These are phyloP conservation scores for Penicillium decumbens DNA, from an alignment of 2,329 filamentous ascomycete genomes.

Conservation along the genomic window DNA sequence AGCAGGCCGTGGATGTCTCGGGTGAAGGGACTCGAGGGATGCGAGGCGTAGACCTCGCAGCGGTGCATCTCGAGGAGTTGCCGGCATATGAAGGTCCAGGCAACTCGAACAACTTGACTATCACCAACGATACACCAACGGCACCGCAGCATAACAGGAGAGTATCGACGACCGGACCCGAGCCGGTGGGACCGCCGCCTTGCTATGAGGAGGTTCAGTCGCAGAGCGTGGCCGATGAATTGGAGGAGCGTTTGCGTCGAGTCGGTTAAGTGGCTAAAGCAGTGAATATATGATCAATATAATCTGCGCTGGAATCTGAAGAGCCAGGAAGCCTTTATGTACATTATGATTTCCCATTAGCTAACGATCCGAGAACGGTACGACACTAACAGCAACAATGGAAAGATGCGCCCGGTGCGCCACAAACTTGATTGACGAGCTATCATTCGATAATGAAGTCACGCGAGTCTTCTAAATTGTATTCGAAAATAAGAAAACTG, in stretches of 20 bases:
- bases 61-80: conserved; percentile 76
- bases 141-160: conserved; percentile 20
- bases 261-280: conserved; percentile 20
- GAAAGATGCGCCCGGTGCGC: conserved; percentile 1
- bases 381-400: conserved; percentile 6
- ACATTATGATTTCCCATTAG: conserved; percentile 15
- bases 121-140: conserved; percentile 6
- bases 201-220: conserved; percentile 89
- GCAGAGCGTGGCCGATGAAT: conserved; percentile 67
- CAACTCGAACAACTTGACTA: conserved; percentile 26
- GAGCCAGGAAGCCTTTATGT: conserved; percentile 10
- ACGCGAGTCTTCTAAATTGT: neutral
- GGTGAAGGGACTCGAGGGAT: conserved; percentile 40
- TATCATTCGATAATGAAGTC: neutral
- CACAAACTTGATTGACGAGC: neutral
- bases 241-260: conserved; percentile 55
- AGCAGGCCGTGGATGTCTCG: conserved; percentile 65
- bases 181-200: conserved; percentile 71
- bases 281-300: neutral
- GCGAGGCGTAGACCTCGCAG: conserved; percentile 53
- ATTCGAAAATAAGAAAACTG: neutral
- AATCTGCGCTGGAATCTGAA: neutral
- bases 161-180: conserved; percentile 32
- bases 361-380: conserved; percentile 8
- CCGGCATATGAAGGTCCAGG: conserved; percentile 73